A percentile compares a stretch with the other conserved stretches of the same genome.
Conservation (phyloP, 1,284 basidiomycete species). For the Coniferiporia sulphurascens region DNA sequence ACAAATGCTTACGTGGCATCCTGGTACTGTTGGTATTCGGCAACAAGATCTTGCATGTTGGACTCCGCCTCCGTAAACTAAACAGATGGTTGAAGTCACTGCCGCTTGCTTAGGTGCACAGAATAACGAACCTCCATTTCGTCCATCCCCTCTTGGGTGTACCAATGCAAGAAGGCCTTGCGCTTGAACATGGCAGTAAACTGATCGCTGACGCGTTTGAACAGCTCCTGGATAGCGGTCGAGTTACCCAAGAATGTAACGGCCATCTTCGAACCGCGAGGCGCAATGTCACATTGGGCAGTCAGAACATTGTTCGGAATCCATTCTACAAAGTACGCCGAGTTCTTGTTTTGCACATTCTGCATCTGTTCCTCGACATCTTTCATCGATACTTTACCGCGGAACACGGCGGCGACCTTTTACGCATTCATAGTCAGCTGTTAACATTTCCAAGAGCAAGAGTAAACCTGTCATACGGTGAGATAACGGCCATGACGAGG, state of each 20-base stretch:
- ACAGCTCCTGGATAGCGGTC: slow-evolving; percentile 94
- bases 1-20: slow-evolving; percentile 72
- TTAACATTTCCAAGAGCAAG: neutral
- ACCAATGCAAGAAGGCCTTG: slow-evolving; percentile 99
- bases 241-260: slow-evolving; percentile 98
- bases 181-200: slow-evolving; percentile 99
- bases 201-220: slow-evolving; percentile 96
- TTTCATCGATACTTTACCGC: slow-evolving; percentile 98
- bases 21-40: slow-evolving; percentile 96
- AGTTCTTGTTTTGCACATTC: slow-evolving; percentile 96
- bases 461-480: slow-evolving; percentile 48
- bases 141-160: slow-evolving; percentile 98
- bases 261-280: slow-evolving; percentile 91
- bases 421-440: slow-evolving; percentile 30
- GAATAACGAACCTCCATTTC: slow-evolving; percentile 78
- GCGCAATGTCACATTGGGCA: slow-evolving; percentile 94
- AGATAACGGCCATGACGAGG: slow-evolving; percentile 93
- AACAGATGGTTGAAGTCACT: slow-evolving; percentile 23
- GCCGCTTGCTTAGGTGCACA: neutral
- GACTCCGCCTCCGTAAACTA: slow-evolving; percentile 93
- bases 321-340: slow-evolving; percentile 98
- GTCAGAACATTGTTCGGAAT: slow-evolving; percentile 97
- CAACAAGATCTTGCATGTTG: slow-evolving; percentile 93
- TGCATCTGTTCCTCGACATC: slow-evolving; percentile 99
- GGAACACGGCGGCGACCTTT: slow-evolving; percentile 93